Base-by-base conservation (phyloP, 2,329 filamentous ascomycete species). In the Fusarium sp. region DNA sequence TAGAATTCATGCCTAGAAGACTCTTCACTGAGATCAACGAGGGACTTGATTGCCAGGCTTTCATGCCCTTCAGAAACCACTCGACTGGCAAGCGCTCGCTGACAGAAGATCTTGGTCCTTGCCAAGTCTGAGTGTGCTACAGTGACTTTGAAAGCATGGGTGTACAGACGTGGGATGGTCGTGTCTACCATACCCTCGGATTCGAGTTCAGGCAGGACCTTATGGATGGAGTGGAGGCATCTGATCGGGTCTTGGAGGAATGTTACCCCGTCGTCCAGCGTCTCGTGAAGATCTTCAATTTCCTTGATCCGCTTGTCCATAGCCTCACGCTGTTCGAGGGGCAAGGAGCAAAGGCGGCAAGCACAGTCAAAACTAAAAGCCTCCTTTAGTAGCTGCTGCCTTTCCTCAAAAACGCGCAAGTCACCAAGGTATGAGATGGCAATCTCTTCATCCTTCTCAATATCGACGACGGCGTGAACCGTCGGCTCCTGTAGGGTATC, bases 391-490 rank as follows among this genome's bases (percentile, higher is more conserved):
- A 11, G n/a, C 12, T 15, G 20, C 23, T 62, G 65, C 2, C 67
- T 49, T 2, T 23, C 5, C 7, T 28, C 30, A n/a, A 36, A 51
- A 4, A 26, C 13, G 6, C 5, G 10, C 15, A 5, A 10, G 11
- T 20, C 8, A 8, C 33, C 15, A 18, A 63, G 20, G 28, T 76
- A 77, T 0, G 28, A 65, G 12, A 74, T 69, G 4, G 74, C 66
- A 18, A 77, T 71, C 50, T 77, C 74, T 30, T 74, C 54, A 6
- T 71, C 71, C 11, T 62, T 28, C 10, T 69, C 56, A 28, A 77
- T 74, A 9, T 77, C 67, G 2, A 63, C 40, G 3, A 70, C 41
- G 0, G 73, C 70, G 37, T 77, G 73, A 8, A 77, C 23, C 0
- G 70, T 76, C 11, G 70, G 42, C 15, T 65, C 58, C 6, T 62